Evolutionary conservation across 306 rosid species (phyloP).

Genomic region (Phaseolus lunatus): DNA sequence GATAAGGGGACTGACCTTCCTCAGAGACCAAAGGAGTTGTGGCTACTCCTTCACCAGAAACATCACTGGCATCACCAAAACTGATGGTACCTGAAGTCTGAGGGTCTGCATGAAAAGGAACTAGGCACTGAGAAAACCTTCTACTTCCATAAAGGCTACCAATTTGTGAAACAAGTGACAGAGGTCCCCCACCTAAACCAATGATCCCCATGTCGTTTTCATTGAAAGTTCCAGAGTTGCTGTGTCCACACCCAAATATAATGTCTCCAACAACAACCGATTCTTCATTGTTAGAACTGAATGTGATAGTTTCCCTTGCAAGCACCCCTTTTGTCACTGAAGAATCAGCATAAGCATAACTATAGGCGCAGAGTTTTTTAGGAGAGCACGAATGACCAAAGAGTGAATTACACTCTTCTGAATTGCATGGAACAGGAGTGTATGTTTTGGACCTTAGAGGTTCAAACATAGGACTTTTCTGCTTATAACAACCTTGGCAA

Average conservation of each 20-base stretch:
- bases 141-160: conserved; percentile 50
- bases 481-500: conserved; percentile 55
- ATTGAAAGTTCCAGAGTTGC: conserved; percentile 57
- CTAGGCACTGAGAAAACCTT: conserved; percentile 65
- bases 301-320: conserved; percentile 53
- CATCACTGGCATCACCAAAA: conserved; percentile 65
- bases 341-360: conserved; percentile 53
- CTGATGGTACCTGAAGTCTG: conserved; percentile 49
- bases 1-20: conserved; percentile 54
- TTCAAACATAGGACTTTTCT: conserved; percentile 54
- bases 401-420: conserved; percentile 48
- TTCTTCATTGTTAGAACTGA: conserved; percentile 37
- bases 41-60: conserved; percentile 61
- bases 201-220: conserved; percentile 71
- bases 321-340: conserved; percentile 54
- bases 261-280: conserved; percentile 40
- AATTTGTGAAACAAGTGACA: conserved; percentile 65
- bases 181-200: conserved; percentile 64
- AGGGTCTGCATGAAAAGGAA: conserved; percentile 63
- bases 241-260: conserved; percentile 66
- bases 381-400: conserved; percentile 49
- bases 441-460: conserved; percentile 59
- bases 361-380: conserved; percentile 53
- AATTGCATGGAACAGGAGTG: conserved; percentile 51
- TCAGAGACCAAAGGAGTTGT: conserved; percentile 57